These are phyloP conservation scores for Rhizopus sp. DNA, from an alignment of 371 early-diverging fungal species.

Conservation along the genomic window DNA sequence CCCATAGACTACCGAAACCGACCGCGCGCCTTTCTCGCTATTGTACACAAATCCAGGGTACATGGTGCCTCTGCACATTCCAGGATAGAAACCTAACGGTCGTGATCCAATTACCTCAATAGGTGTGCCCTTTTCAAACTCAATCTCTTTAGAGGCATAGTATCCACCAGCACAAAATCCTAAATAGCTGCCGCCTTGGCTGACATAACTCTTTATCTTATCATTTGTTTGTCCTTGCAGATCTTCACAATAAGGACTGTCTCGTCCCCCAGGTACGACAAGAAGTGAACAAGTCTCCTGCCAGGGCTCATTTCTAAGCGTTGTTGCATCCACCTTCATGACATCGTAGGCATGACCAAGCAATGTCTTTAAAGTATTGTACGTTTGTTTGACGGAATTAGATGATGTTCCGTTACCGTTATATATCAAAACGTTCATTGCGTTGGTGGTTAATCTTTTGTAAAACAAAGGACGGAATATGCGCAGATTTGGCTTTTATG, in stretches of 20 bases:
- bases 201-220: conserved; percentile 73
- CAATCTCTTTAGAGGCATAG: conserved; percentile 69
- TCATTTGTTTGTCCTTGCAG: conserved; percentile 61
- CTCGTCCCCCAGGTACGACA: conserved; percentile 91
- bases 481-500: not conserved
- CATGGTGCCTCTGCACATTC: conserved; percentile 72
- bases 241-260: conserved; percentile 76
- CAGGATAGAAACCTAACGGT: conserved; percentile 74
- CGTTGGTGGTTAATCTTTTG: not conserved
- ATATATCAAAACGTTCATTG: conserved; percentile 88
- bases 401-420: conserved; percentile 75
- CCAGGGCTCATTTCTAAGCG: conserved; percentile 83
- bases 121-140: conserved; percentile 74
- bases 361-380: conserved; percentile 63
- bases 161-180: conserved; percentile 96
- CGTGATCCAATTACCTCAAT: conserved; percentile 76
- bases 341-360: conserved; percentile 86
- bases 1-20: conserved; percentile 31
- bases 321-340: conserved; percentile 72
- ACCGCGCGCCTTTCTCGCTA: conserved; percentile 75
- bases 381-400: conserved; percentile 67
- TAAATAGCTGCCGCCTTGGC: conserved; percentile 81
- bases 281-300: conserved; percentile 77
- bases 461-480: not conserved
- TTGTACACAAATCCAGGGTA: conserved; percentile 83